phyloP scores from a whole-genome alignment of 441 rosid genomes.

The Gossypium trilobum region DNA sequence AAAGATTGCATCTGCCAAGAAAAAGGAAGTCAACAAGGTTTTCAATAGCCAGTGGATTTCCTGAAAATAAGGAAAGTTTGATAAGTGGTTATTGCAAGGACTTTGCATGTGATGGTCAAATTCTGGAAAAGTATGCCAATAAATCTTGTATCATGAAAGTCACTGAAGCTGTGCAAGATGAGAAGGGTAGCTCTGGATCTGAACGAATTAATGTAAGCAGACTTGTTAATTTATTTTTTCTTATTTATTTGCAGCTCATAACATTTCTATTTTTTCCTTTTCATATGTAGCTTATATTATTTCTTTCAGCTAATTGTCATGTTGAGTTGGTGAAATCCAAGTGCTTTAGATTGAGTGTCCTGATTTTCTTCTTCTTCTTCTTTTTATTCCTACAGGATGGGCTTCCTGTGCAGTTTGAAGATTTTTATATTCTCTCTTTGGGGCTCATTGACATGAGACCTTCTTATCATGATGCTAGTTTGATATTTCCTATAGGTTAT shows the following conservation, averaged over 20 bases:
- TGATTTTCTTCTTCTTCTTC: slow-evolving; percentile 11
- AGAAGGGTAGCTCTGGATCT: slow-evolving; percentile 26
- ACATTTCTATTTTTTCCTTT: slow-evolving; percentile 9
- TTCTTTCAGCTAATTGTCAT: slow-evolving; percentile 2
- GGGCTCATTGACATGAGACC: slow-evolving; percentile 78
- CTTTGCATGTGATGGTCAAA: slow-evolving; percentile 35
- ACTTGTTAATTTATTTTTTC: slow-evolving; percentile 5
- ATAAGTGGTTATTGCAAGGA: slow-evolving; percentile 33
- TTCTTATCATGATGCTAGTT: slow-evolving; percentile 58
- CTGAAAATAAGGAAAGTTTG: slow-evolving; percentile 42
- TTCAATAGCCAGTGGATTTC: slow-evolving; percentile 39
- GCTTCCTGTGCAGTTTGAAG: slow-evolving; percentile 84
- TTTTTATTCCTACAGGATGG: slow-evolving; percentile 53
- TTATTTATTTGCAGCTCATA: slow-evolving; percentile 2
- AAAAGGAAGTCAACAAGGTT: slow-evolving; percentile 50
- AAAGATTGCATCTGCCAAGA: slow-evolving; percentile 40
- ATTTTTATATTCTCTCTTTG: slow-evolving; percentile 77
- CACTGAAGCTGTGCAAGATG: slow-evolving; percentile 35
- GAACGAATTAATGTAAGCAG: slow-evolving; percentile 50
- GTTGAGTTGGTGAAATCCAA: not conserved
- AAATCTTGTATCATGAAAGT: slow-evolving; percentile 30
- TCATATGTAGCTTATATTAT: slow-evolving; percentile 4
- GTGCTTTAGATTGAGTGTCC: not conserved
- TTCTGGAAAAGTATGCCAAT: slow-evolving; percentile 25
- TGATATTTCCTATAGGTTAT: slow-evolving; percentile 77